Evolutionary conservation across 805 yeast species (phyloP).

Genomic region (Cephaloascus albidus): DNA sequence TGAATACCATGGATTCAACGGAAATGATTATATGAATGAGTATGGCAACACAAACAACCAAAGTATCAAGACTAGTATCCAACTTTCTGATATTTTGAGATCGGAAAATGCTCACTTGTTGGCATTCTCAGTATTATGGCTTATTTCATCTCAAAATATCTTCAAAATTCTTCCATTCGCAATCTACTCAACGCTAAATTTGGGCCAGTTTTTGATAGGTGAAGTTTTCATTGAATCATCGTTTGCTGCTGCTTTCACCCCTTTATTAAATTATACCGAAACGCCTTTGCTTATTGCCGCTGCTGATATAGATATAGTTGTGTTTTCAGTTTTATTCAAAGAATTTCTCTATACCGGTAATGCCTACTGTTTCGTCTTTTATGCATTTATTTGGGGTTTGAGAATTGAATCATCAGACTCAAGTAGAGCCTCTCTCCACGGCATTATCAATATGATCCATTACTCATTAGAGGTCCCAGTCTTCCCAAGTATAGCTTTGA

Average conservation of each 20-base stretch:
- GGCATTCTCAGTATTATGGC: slow-evolving; percentile 26
- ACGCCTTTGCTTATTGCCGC: slow-evolving; percentile 24
- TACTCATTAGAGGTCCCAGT: too few relatives aligned
- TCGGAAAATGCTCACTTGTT: slow-evolving; percentile 31
- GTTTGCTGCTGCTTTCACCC: slow-evolving; percentile 21
- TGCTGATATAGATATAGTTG: slow-evolving; percentile 26
- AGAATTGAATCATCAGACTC: slow-evolving; percentile 18
- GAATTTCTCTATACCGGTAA: slow-evolving; percentile 15
- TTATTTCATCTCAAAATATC: slow-evolving; percentile 17
- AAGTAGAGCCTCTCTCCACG: not conserved
- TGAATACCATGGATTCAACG: too few relatives aligned
- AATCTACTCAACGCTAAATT: slow-evolving; percentile 29
- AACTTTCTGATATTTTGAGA: slow-evolving; percentile 21
- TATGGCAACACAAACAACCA: too few relatives aligned
- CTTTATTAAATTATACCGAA: slow-evolving; percentile 26
- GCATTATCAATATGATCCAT: too few relatives aligned
- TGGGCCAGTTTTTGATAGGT: slow-evolving; percentile 17
- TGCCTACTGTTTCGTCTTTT: slow-evolving; percentile 21
- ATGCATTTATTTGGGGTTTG: slow-evolving; percentile 23
- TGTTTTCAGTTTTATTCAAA: slow-evolving; percentile 14
- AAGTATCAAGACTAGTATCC: too few relatives aligned
- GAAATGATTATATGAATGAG: too few relatives aligned
- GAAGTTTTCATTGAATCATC: slow-evolving; percentile 21
- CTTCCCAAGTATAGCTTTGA: too few relatives aligned
- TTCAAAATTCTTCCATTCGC: slow-evolving; percentile 28